Conservation (phyloP, 2,329 filamentous ascomycete genomes). For the Sporothrix schenckii region DNA sequence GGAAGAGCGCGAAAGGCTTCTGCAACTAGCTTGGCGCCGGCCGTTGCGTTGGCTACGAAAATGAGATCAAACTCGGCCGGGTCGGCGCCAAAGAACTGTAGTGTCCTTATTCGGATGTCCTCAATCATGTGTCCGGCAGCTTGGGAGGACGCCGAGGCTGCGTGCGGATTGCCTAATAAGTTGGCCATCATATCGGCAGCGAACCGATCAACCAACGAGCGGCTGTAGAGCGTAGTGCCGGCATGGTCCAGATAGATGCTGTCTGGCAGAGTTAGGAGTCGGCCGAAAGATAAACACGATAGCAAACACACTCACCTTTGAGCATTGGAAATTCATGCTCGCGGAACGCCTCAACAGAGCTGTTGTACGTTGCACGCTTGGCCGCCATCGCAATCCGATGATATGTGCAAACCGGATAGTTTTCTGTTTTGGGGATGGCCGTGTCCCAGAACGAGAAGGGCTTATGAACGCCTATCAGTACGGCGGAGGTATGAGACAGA, state of each 20-base stretch:
- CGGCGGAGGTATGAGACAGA: neutral
- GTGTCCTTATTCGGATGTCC: conserved; percentile 68
- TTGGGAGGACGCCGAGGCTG: conserved; percentile 79
- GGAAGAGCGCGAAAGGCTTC: conserved; percentile 72
- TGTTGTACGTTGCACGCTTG: conserved; percentile 55
- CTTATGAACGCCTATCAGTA: neutral
- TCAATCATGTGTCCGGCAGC: conserved; percentile 74
- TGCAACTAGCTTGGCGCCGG: conserved; percentile 81
- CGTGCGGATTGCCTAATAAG: conserved; percentile 91
- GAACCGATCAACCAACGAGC: conserved; percentile 78
- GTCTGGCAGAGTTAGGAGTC: conserved; percentile 50
- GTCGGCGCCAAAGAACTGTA: conserved; percentile 79
- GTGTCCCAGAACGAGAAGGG: neutral
- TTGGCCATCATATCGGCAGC: conserved; percentile 75
- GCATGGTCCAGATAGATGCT: conserved; percentile 90
- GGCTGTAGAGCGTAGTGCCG: conserved; percentile 82
- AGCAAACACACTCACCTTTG: conserved; percentile 51
- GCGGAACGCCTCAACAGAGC: conserved; percentile 61
- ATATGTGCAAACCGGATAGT: neutral
- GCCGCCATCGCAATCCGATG: conserved; percentile 2
- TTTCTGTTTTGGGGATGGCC: neutral
- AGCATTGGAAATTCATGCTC: conserved; percentile 70
- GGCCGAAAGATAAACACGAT: conserved; percentile 18
- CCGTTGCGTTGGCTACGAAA: conserved; percentile 91
- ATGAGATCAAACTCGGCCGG: conserved; percentile 82